Evolutionary conservation across 2,329 filamentous ascomycete genomes (phyloP), one percentile per base, ranked within the genome.

Genomic region (Xylariaceae sp.): DNA sequence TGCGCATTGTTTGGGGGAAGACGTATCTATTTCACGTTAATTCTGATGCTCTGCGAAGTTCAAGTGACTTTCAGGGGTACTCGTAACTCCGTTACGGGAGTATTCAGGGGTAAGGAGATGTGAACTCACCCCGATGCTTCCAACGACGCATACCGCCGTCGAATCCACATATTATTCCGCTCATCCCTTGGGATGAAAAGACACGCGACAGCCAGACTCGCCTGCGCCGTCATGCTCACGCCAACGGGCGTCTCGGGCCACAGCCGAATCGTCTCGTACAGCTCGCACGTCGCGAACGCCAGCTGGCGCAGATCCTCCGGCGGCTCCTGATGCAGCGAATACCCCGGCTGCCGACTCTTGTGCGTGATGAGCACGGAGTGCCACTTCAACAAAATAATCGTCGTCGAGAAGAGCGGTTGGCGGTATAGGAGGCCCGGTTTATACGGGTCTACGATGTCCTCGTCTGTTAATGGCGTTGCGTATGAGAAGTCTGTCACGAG

Each of bases 311-410:
- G 69, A 55, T 88, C 84, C 10, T 79, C 66, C 47, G 76, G 76
- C 1, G 79, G 74, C 50, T 77, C 71, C 67, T 75, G 82, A 45
- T 80, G 78, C 54, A 84, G 74, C 1, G 82, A 78, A 53, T 82
- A 76, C 2, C 85, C 81, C 1, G 87, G 83, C 67, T 94, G 89
- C 15, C 62, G 62, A 66, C 88, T 87, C 65, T 86, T 85, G 74
- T 91, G 91, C 87, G 96, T 90, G 60, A 94, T 79, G 52, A 88
- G 81, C 23, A 92, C 84, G 6, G 88, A 88, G 71, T 90, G 86
- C 78, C 90, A 90, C 70, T 96, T 91, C 60, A 91, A 82, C 58
- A 81, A 79, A 13, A 91, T 77, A 53, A 89, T 82, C 62, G 95
- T 97, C 51, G 89, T 85, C 9, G 85, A 80, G 75, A 89, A 93